These are phyloP conservation scores for Diaporthe sp. DNA, from an alignment of 2,329 filamentous ascomycete species.

Conservation along the genomic window DNA sequence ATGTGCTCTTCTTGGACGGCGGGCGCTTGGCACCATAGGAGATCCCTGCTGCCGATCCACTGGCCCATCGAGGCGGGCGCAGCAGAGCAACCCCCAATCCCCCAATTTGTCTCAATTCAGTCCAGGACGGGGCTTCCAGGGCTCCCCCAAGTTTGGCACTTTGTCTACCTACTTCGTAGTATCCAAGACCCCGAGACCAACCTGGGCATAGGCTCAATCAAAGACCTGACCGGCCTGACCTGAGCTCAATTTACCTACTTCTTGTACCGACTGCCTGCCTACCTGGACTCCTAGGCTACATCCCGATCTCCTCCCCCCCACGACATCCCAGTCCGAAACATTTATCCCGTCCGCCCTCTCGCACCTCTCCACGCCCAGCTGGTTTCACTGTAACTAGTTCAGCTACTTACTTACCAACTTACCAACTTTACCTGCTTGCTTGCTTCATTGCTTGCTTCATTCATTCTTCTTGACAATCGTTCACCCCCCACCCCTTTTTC, in stretches of 20 bases:
- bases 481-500: conserved; percentile 8
- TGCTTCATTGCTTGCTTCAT: conserved; percentile 11
- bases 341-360: conserved; percentile 29
- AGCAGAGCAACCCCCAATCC: conserved; percentile 25
- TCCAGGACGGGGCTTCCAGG: conserved; percentile 20
- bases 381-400: conserved; percentile 26
- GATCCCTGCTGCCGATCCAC: conserved; percentile 25
- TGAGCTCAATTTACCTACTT: conserved; percentile 11
- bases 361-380: conserved; percentile 18
- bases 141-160: conserved; percentile 13
- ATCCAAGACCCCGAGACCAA: background rate
- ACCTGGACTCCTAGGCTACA: no score
- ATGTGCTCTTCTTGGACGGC: conserved; percentile 9
- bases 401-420: conserved; percentile 10
- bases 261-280: no score
- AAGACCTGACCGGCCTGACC: background rate
- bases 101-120: conserved; percentile 25
- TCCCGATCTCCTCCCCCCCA: conserved; percentile 14
- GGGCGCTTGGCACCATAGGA: conserved; percentile 25
- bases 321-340: conserved; percentile 39
- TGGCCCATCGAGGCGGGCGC: conserved; percentile 25
- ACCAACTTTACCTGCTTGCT: no score
- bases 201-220: conserved; percentile 4
- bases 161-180: conserved; percentile 1
- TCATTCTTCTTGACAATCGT: conserved; percentile 31